Percentiles rank a stretch among this genome's conserved stretches.
These are phyloP conservation scores for Leishmania major DNA, from an alignment of 208 protist genomes.

Conservation along the genomic window DNA sequence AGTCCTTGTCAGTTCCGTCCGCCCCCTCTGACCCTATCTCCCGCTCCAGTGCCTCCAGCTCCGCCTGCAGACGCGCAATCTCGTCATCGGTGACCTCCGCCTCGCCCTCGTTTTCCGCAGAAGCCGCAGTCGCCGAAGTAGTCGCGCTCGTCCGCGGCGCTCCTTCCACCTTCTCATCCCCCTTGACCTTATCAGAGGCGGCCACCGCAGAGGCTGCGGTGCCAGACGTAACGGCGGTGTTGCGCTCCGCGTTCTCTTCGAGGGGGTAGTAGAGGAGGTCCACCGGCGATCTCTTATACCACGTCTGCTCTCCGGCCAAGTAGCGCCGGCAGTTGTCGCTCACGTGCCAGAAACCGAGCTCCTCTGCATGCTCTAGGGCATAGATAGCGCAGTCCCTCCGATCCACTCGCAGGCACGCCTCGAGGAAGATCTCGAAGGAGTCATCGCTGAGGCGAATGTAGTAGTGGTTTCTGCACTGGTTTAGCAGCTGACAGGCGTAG, in stretches of 20 bases:
- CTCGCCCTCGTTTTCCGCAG: conserved; percentile 9
- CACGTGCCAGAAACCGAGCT: conserved; percentile 86
- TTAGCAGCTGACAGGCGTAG: conserved; percentile 88
- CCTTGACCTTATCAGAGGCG: not conserved
- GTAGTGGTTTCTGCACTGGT: conserved; percentile 83
- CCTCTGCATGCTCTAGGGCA: conserved; percentile 75
- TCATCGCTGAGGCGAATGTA: conserved; percentile 79
- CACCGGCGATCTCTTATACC: conserved; percentile 79
- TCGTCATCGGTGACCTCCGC: conserved; percentile 54
- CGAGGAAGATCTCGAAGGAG: conserved; percentile 86
- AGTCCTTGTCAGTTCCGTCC: not conserved
- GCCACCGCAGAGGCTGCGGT: not conserved
- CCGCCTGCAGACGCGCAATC: conserved; percentile 80
- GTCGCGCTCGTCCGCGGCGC: not conserved
- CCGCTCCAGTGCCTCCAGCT: conserved; percentile 78
- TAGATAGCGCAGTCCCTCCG: conserved; percentile 87
- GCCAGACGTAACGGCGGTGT: conserved; percentile 31
- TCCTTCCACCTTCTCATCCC: not conserved
- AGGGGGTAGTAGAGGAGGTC: conserved; percentile 84
- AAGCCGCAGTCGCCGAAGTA: not conserved
- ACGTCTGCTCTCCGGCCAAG: conserved; percentile 79
- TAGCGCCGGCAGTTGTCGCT: conserved; percentile 82
- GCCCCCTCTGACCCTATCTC: conserved; percentile 30
- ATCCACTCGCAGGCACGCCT: conserved; percentile 89
- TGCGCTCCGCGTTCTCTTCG: conserved; percentile 79